Percentiles rank a stretch among this genome's conserved stretches.
These are phyloP conservation scores for Neofusicoccum sp. DNA, from an alignment of 2,329 filamentous ascomycete genomes.

Conservation along the genomic window DNA sequence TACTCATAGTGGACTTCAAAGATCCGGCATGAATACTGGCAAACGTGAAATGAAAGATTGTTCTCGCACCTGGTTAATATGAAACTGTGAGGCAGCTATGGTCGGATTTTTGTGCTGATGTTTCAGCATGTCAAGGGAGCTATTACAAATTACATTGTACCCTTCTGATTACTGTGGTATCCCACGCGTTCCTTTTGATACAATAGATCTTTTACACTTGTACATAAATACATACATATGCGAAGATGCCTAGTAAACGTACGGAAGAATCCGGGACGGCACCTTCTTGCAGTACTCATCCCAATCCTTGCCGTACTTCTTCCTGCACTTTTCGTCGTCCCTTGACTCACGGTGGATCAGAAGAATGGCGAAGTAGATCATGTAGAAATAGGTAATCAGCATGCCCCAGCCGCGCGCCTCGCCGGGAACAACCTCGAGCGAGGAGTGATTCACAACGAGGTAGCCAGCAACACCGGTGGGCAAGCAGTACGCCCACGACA, in stretches of 20 bases:
- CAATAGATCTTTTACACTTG: too few relatives aligned
- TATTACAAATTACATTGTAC: too few relatives aligned
- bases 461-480: slow-evolving; percentile 87
- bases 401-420: slow-evolving; percentile 81
- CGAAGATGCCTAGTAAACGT: slow-evolving; percentile 65
- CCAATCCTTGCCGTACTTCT: slow-evolving; percentile 94
- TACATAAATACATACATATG: too few relatives aligned
- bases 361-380: slow-evolving; percentile 86
- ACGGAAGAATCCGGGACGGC: slow-evolving; percentile 79
- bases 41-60: too few relatives aligned
- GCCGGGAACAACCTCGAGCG: slow-evolving; percentile 69
- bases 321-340: slow-evolving; percentile 87
- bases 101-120: too few relatives aligned
- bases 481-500: slow-evolving; percentile 87
- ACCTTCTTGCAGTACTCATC: slow-evolving; percentile 83
- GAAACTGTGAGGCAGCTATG: too few relatives aligned
- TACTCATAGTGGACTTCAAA: too few relatives aligned
- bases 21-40: too few relatives aligned
- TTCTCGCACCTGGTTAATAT: too few relatives aligned
- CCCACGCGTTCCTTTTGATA: too few relatives aligned
- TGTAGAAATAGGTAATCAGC: slow-evolving; percentile 90
- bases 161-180: too few relatives aligned
- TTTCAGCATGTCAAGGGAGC: too few relatives aligned
- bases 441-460: slow-evolving; percentile 60
- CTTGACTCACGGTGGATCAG: slow-evolving; percentile 83